Evolutionary conservation across 2,329 filamentous ascomycete genomes (phyloP).

Genomic region (Colletotrichum graminicola): DNA sequence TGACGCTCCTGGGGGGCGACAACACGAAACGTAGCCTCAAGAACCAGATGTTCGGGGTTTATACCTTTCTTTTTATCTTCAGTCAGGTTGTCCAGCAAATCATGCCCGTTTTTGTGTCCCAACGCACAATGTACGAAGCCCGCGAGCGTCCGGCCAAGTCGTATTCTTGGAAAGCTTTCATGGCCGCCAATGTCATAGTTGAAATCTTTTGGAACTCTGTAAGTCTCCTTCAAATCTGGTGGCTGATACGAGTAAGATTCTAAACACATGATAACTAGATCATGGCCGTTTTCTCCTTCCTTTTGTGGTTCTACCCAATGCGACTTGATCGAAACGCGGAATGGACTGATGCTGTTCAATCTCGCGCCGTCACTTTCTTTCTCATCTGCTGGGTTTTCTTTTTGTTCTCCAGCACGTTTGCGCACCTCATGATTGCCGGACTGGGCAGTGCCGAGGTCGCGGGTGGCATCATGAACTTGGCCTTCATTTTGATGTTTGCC

Average conservation of each 20-base stretch:
- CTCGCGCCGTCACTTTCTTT: slow-evolving; percentile 71
- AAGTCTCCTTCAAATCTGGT: not conserved
- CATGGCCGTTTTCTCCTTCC: slow-evolving; percentile 70
- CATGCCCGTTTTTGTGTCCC: slow-evolving; percentile 76
- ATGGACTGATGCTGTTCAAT: slow-evolving; percentile 58
- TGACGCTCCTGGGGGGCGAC: slow-evolving; percentile 70
- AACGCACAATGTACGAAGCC: slow-evolving; percentile 74
- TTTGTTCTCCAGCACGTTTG: slow-evolving; percentile 75
- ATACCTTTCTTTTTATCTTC: slow-evolving; percentile 72
- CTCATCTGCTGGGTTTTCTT: slow-evolving; percentile 74
- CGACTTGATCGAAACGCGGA: slow-evolving; percentile 71
- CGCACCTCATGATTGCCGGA: slow-evolving; percentile 73
- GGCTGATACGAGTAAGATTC: not conserved
- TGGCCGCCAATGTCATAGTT: slow-evolving; percentile 73
- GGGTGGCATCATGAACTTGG: slow-evolving; percentile 58
- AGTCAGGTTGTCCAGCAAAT: slow-evolving; percentile 59
- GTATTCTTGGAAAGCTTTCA: slow-evolving; percentile 77
- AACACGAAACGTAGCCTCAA: slow-evolving; percentile 72
- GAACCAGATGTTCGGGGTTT: slow-evolving; percentile 75
- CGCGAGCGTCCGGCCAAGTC: slow-evolving; percentile 75
- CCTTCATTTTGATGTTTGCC: slow-evolving; percentile 61
- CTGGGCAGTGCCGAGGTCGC: slow-evolving; percentile 73
- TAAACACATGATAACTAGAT: slow-evolving; percentile 47
- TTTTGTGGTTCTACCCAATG: slow-evolving; percentile 77
- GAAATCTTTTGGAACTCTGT: slow-evolving; percentile 75